Evolutionary conservation across 257 asterid species (phyloP), one percentile per base, ranked within the genome.

Genomic region (Nyctanthes arbortristis): DNA sequence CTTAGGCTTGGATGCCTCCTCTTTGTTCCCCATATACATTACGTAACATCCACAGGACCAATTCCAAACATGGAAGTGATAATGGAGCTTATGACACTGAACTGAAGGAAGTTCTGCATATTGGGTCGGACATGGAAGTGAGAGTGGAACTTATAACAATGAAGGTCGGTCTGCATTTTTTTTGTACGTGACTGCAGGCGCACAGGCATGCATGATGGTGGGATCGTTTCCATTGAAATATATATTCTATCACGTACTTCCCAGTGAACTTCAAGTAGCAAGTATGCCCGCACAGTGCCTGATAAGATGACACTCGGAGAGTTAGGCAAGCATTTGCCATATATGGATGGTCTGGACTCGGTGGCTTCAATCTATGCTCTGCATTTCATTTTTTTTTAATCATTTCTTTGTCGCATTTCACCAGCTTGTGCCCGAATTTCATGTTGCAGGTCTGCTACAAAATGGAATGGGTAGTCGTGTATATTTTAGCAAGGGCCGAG

Each of bases 181-280:
- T 3, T 40, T n/a, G 14, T 40, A 40, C 5, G 5, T 40, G 3
- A 11, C 47, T 39, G n/a, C n/a, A n/a, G n/a, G n/a, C n/a, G n/a
- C n/a, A n/a, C n/a, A n/a, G n/a, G n/a, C n/a, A n/a, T n/a, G n/a
- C n/a, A n/a, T n/a, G n/a, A n/a, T n/a, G n/a, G n/a, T n/a, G n/a
- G n/a, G n/a, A n/a, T 39, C 5, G 18, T 11, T n/a, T 39, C 16
- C 16, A 36, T 36, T 10, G 13, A 1, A 36, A 16, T 36, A 2
- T 3, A 40, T 40, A 0, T 10, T 40, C 49, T 4, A 39, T 8
- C 74, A 89, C 97, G 82, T 92, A 71, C 63, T 5, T 76, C 6
- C 97, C 97, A 0, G 89, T 73, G 69, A 74, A 84, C 24, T 90
- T 93, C 14, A 97, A 93, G 95, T 22, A 88, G 96, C 92, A 90